Evolutionary conservation across 2,329 filamentous ascomycete genomes (phyloP).

Genomic region (Diaporthe sp.): DNA sequence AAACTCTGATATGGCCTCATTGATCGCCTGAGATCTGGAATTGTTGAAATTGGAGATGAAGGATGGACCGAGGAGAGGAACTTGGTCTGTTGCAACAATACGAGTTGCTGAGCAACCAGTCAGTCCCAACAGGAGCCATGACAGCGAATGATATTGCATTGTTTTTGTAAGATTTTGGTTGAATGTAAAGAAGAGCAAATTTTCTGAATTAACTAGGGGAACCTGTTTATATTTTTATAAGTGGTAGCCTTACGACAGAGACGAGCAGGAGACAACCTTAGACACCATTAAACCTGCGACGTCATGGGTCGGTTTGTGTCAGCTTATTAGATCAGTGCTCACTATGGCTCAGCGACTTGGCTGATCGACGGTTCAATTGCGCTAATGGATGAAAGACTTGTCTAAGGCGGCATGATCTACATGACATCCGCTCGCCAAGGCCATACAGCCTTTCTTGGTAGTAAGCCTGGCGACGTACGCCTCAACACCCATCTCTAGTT

Average conservation of each 20-base stretch:
- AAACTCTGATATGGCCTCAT: neutral
- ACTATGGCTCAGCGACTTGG: conserved; percentile 8
- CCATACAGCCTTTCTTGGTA: neutral
- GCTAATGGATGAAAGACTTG: neutral
- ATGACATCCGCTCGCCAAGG: neutral
- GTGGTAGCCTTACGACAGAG: neutral
- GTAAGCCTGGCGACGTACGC: neutral
- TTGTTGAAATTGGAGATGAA: neutral
- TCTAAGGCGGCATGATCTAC: neutral
- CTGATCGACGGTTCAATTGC: neutral
- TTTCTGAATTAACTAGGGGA: neutral
- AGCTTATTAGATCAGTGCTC: neutral
- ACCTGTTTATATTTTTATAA: neutral
- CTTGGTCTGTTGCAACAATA: neutral
- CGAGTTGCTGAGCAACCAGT: neutral
- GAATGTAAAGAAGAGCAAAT: too few relatives aligned
- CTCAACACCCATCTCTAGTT: neutral
- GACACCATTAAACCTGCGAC: neutral
- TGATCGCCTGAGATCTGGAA: neutral
- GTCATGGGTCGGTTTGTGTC: neutral
- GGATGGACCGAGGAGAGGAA: conserved; percentile 1
- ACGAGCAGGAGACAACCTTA: neutral
- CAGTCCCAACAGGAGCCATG: neutral
- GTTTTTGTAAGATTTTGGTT: too few relatives aligned
- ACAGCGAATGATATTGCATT: neutral